These are phyloP conservation scores for Raffaelea deltoideospora DNA, from an alignment of 2,329 filamentous ascomycete genomes.

Conservation along the genomic window DNA sequence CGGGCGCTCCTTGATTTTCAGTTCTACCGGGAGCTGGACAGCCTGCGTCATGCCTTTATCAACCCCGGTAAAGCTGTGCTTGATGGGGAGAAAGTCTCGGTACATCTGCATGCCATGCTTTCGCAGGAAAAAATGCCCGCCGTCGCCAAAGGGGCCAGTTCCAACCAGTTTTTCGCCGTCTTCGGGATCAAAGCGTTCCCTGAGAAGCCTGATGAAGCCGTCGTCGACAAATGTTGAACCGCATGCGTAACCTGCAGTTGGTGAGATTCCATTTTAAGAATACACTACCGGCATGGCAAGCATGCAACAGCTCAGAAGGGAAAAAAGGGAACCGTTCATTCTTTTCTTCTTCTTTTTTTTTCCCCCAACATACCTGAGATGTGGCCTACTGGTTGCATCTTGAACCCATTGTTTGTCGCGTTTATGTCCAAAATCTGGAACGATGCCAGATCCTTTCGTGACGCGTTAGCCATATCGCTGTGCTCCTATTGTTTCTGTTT, in stretches of 20 bases:
- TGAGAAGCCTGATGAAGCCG: slow-evolving; percentile 9
- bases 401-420: slow-evolving; percentile 10
- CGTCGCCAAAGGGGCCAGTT: slow-evolving; percentile 7
- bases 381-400: slow-evolving; percentile 9
- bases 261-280: not conserved
- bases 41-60: slow-evolving; percentile 6
- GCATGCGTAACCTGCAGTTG: slow-evolving; percentile 8
- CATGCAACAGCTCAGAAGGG: no score
- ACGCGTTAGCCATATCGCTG: not conserved
- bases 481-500: not conserved
- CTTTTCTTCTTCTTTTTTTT: no score
- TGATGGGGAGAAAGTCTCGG: slow-evolving; percentile 12
- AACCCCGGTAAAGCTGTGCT: slow-evolving; percentile 11
- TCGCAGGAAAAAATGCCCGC: slow-evolving; percentile 13
- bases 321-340: no score
- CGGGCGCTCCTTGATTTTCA: slow-evolving; percentile 7
- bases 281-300: no score
- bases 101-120: slow-evolving; percentile 11
- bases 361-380: slow-evolving; percentile 9
- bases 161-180: slow-evolving; percentile 11
- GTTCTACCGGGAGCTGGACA: slow-evolving; percentile 8
- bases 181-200: slow-evolving; percentile 7
- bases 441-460: slow-evolving; percentile 9
- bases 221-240: slow-evolving; percentile 13
- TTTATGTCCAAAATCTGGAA: slow-evolving; percentile 11